These are phyloP conservation scores for Tolypocladium album DNA, from an alignment of 2,329 filamentous ascomycete genomes.

Conservation along the genomic window DNA sequence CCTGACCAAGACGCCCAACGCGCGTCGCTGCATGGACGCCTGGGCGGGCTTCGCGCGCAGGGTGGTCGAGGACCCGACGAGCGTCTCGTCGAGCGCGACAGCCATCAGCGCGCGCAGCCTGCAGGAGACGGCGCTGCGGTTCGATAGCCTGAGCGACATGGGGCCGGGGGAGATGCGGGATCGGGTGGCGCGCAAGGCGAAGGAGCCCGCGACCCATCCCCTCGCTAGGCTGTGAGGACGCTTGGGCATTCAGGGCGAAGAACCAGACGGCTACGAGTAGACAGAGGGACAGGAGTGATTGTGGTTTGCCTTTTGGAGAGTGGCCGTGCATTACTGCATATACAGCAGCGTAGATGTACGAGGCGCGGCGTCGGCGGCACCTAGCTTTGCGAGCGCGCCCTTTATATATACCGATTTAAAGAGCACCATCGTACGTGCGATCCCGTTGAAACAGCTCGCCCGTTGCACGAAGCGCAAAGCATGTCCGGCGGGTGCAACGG, in stretches of 20 bases:
- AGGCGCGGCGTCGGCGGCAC: not conserved
- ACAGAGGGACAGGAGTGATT: not conserved
- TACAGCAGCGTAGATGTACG: not conserved
- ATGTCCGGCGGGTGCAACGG: not conserved
- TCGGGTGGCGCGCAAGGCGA: slow-evolving; percentile 21
- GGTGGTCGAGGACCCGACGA: slow-evolving; percentile 22
- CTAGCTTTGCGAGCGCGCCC: not conserved
- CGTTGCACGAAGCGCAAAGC: not conserved
- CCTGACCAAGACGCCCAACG: slow-evolving; percentile 32
- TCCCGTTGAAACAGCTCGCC: not conserved
- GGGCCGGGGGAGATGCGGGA: slow-evolving; percentile 30
- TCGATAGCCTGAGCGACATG: slow-evolving; percentile 30
- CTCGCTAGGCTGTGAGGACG: slow-evolving; percentile 18
- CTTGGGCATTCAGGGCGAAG: not conserved
- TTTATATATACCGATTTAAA: not conserved
- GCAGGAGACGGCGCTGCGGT: slow-evolving; percentile 33
- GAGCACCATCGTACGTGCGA: not conserved
- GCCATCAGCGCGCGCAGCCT: slow-evolving; percentile 39
- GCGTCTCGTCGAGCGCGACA: slow-evolving; percentile 28
- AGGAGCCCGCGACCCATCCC: slow-evolving; percentile 5
- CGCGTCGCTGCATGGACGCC: slow-evolving; percentile 39
- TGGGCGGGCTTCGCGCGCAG: slow-evolving; percentile 46
- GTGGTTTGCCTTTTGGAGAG: not conserved
- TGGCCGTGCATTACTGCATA: not conserved
- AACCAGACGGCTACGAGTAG: too few species aligned